phyloP scores from a whole-genome alignment of 169 alveolate species.

The Plasmodium gonderi region DNA sequence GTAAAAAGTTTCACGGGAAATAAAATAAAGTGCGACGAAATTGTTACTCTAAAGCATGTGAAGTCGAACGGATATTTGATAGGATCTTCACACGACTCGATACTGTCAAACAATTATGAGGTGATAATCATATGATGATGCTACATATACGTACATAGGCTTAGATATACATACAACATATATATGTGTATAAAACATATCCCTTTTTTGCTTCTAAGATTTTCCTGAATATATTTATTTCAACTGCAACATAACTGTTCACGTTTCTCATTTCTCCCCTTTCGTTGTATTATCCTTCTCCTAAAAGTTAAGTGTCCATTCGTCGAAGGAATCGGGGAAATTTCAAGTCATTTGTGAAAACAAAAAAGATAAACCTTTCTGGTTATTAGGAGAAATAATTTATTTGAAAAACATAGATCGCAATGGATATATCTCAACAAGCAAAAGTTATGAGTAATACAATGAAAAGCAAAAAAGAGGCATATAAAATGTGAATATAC shows the following conservation, averaged over 20 bases:
- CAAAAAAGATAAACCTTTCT: slow-evolving; percentile 1
- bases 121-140: background rate
- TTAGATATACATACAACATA: background rate
- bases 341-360: slow-evolving; percentile 71
- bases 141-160: background rate
- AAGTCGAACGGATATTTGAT: slow-evolving; percentile 56
- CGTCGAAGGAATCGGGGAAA: background rate
- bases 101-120: slow-evolving; percentile 56
- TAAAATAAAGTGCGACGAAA: slow-evolving; percentile 62
- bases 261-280: background rate
- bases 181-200: background rate
- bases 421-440: slow-evolving; percentile 51
- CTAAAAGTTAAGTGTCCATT: slow-evolving; percentile 34
- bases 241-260: background rate
- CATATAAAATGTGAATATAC: background rate
- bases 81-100: slow-evolving; percentile 30
- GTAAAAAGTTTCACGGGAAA: slow-evolving; percentile 39
- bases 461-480: slow-evolving; percentile 1
- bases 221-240: background rate
- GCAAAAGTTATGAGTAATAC: slow-evolving; percentile 65
- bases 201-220: background rate
- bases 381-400: slow-evolving; percentile 28
- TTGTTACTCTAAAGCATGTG: slow-evolving; percentile 54
- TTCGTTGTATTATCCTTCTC: background rate
- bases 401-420: slow-evolving; percentile 32